Evolutionary conservation across 768 basidiomycete genomes (phyloP), one percentile per base, ranked within the genome.

Genomic region (Tephrocybe sp.): DNA sequence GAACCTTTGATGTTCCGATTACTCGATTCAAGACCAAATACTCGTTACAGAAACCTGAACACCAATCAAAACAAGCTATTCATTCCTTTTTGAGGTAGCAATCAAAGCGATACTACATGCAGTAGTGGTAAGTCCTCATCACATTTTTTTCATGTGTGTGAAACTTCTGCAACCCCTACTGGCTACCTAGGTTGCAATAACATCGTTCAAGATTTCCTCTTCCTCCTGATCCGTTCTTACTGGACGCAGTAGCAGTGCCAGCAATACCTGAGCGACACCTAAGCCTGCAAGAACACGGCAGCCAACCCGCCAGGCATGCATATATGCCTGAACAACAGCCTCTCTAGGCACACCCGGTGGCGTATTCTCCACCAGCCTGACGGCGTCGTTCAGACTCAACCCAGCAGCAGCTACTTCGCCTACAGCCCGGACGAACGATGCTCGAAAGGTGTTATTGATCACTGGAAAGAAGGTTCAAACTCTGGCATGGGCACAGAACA

Each of bases 381-480:
- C 55, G 1, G 59, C 58, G 21, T 65, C 60, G 26, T 61, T 63
- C 21, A 62, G 48, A 47, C 58, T 56, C 26, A 59, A 42, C 15
- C 53, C 54, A 40, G 51, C 26, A 43, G 45, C 55, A 17, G 40
- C 47, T 21, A 48, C 42, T 28, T 17, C 26, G 37, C 50, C 44
- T 1, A 55, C 24, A 1, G 52, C 32, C 7, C n/a, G 23, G 36
- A 42, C 18, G 14, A 58, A 37, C 3, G 53, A 32, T 7, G 54
- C 44, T 32, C 59, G 53, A 45, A 63, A 63, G 24, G 37, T 48
- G 38, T 65, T 65, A 45, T 62, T 65, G 39, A 62, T 61, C 17
- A 62, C 63, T 65, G 18, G 15, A 25, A 21, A 39, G 28, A 23
- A 24, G 32, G 32, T n/a, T n/a, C n/a, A n/a, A n/a, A n/a, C n/a